phyloP scores from a whole-genome alignment of 1,139 yeast genomes.

The Pichia sp. region DNA sequence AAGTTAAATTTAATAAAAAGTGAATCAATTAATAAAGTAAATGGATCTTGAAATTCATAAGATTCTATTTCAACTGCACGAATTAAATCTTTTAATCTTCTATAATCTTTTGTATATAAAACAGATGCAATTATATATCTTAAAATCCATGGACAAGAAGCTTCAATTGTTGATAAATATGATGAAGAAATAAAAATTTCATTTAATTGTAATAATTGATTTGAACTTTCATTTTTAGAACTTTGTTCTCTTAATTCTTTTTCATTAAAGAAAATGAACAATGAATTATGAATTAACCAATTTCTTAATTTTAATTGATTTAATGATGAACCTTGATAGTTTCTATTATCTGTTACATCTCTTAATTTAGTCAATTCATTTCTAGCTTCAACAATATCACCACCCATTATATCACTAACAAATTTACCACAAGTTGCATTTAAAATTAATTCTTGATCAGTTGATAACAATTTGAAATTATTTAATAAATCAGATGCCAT shows the following conservation, averaged over 20 bases:
- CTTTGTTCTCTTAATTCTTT: constrained; percentile 21
- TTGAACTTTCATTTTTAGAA: constrained; percentile 29
- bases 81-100: constrained; percentile 50
- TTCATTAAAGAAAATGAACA: constrained; percentile 50
- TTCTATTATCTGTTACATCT: constrained; percentile 50
- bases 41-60: constrained; percentile 57
- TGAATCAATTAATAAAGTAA: constrained; percentile 48
- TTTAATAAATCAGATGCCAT: constrained; percentile 50
- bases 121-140: constrained; percentile 58
- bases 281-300: constrained; percentile 62
- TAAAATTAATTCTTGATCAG: constrained; percentile 41
- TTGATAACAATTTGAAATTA: constrained; percentile 49
- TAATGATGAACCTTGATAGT: constrained; percentile 43
- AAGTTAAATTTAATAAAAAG: constrained; percentile 53
- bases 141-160: constrained; percentile 60
- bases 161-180: constrained; percentile 57
- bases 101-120: constrained; percentile 35
- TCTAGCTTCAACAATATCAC: constrained; percentile 45
- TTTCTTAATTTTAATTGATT: constrained; percentile 55
- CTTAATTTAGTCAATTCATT: constrained; percentile 48
- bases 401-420: constrained; percentile 48
- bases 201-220: constrained; percentile 27
- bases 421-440: constrained; percentile 63
- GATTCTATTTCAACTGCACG: constrained; percentile 51
- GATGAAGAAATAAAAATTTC: constrained; percentile 53